Evolutionary conservation across 2,329 filamentous ascomycete genomes (phyloP).

Genomic region (Aspergillus ochraceoroseus): DNA sequence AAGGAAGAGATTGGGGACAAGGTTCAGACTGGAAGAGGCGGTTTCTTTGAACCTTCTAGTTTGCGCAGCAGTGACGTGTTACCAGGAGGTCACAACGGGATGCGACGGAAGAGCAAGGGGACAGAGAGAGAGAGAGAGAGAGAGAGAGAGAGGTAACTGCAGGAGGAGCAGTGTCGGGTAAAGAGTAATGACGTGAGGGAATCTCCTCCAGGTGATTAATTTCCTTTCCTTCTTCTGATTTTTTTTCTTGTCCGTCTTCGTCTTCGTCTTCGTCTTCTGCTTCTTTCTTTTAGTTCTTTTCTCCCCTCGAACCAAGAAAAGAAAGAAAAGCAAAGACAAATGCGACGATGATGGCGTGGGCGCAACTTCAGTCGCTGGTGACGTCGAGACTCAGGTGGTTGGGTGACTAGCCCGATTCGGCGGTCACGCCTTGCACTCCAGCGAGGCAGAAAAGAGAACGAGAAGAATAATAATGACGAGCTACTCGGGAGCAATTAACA

Average conservation of each 20-base stretch:
- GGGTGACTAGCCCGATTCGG: conserved; percentile 18
- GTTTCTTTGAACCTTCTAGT: conserved; percentile 19
- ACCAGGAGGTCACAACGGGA: conserved; percentile 20
- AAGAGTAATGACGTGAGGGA: conserved; percentile 4
- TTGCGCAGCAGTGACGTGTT: conserved; percentile 37
- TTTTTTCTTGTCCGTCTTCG: too few species aligned
- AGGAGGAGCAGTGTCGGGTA: conserved; percentile 13
- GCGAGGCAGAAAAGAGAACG: neutral
- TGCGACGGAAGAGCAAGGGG: conserved; percentile 26
- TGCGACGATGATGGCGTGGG: too few species aligned
- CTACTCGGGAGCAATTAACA: conserved; percentile 1
- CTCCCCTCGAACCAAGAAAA: neutral
- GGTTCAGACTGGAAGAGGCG: conserved; percentile 6
- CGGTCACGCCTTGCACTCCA: conserved; percentile 7
- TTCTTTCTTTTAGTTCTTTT: too few species aligned
- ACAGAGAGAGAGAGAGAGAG: conserved; percentile 5
- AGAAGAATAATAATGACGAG: conserved; percentile 9
- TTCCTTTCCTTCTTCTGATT: too few species aligned
- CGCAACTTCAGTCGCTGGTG: too few species aligned
- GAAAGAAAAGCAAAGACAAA: conserved; percentile 5
- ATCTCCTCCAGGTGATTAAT: conserved; percentile 5
- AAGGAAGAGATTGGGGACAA: conserved; percentile 5
- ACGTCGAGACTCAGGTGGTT: conserved; percentile 22
- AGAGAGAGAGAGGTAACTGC: conserved; percentile 14
- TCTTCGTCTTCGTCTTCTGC: too few species aligned